Conservation (phyloP, 2,329 filamentous ascomycete species). For the Didymosphaeria variabile region DNA sequence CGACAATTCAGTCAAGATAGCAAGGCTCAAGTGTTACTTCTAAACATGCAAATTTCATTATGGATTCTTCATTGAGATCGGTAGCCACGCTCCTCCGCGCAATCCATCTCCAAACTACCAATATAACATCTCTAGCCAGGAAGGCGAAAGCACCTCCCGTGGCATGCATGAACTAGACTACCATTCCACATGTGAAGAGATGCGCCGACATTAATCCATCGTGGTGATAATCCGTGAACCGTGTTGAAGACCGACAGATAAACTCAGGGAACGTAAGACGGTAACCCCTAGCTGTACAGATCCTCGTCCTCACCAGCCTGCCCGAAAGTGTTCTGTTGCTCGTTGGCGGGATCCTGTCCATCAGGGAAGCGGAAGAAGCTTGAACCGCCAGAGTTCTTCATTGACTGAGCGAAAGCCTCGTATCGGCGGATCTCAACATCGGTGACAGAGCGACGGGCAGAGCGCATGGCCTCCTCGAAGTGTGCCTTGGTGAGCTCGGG, state of each 20-base stretch:
- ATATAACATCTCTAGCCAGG: neutral
- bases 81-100: constrained; percentile 3
- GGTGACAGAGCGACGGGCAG: constrained; percentile 89
- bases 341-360: constrained; percentile 57
- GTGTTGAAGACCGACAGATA: constrained; percentile 10
- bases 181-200: constrained; percentile 23
- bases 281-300: constrained; percentile 82
- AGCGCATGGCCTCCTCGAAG: constrained; percentile 98
- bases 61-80: constrained; percentile 2
- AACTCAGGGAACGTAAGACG: constrained; percentile 14
- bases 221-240: constrained; percentile 3
- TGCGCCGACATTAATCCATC: constrained; percentile 25
- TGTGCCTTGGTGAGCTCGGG: constrained; percentile 95
- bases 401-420: constrained; percentile 97
- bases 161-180: constrained; percentile 5
- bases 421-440: constrained; percentile 98
- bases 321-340: constrained; percentile 69
- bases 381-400: constrained; percentile 97
- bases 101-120: constrained; percentile 12
- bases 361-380: constrained; percentile 97
- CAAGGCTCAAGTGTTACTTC: neutral
- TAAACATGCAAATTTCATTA: constrained; percentile 15
- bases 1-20: neutral
- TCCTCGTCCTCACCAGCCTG: constrained; percentile 94
- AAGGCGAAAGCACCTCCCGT: neutral